phyloP scores from a whole-genome alignment of 768 basidiomycete genomes.

The Amanita inopinata region DNA sequence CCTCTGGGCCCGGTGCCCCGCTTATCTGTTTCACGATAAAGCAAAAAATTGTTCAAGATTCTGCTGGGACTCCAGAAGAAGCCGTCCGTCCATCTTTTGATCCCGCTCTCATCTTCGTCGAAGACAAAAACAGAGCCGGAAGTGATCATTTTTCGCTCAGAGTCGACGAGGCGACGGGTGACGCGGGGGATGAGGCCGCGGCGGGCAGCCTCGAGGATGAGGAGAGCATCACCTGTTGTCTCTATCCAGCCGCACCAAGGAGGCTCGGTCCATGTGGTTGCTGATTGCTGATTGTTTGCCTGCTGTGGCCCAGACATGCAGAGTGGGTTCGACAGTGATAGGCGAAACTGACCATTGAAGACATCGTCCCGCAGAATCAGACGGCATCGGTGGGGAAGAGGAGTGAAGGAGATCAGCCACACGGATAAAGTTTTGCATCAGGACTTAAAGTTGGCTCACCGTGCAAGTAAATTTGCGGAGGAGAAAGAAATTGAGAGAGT shows the following conservation, averaged over 20 bases:
- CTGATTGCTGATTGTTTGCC: constrained; percentile 20
- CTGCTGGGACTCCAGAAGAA: constrained; percentile 91
- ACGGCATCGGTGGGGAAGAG: constrained; percentile 17
- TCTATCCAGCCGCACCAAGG: constrained; percentile 95
- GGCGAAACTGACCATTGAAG: constrained; percentile 15
- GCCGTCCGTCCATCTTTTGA: constrained; percentile 98
- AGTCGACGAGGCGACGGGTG: constrained; percentile 84
- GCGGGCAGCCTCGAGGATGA: constrained; percentile 90
- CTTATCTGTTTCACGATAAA: constrained; percentile 92
- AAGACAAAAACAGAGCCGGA: constrained; percentile 95
- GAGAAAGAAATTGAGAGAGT: constrained; percentile 36
- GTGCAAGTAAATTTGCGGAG: constrained; percentile 54
- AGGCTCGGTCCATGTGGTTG: constrained; percentile 69
- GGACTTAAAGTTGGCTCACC: constrained; percentile 62
- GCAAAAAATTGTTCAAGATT: constrained; percentile 89
- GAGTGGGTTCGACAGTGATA: constrained; percentile 14
- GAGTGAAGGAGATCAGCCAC: constrained; percentile 23
- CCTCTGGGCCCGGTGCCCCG: constrained; percentile 55
- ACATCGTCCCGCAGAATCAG: constrained; percentile 18
- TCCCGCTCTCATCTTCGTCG: constrained; percentile 94
- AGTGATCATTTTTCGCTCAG: constrained; percentile 87
- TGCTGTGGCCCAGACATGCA: constrained; percentile 30
- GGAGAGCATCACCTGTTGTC: constrained; percentile 89
- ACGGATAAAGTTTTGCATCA: constrained; percentile 55
- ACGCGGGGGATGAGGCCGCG: constrained; percentile 87